These are phyloP conservation scores for Diplogelasinospora grovesii DNA, from an alignment of 495 filamentous ascomycete species.

Conservation along the genomic window DNA sequence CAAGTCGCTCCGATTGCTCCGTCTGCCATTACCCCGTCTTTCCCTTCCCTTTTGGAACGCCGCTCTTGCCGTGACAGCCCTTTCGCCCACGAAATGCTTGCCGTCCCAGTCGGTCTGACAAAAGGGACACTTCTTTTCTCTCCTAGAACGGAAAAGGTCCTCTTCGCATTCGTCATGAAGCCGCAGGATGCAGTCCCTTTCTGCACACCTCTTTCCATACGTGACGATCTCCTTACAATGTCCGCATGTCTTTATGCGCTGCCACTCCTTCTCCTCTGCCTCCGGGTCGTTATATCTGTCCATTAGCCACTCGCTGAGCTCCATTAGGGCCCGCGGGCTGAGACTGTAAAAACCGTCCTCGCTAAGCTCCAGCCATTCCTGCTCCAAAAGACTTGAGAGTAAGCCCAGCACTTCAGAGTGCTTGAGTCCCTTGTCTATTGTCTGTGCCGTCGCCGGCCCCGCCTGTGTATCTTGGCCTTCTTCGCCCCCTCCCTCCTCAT, in stretches of 20 bases:
- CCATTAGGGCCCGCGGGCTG: conserved; percentile 70
- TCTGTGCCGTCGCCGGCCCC: conserved; percentile 17
- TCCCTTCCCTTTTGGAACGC: conserved; percentile 35
- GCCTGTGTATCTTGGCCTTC: conserved; percentile 27
- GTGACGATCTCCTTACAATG: conserved; percentile 91
- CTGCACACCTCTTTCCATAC: conserved; percentile 72
- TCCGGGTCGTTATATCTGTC: conserved; percentile 75
- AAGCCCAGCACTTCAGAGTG: conserved; percentile 69
- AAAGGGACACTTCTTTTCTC: conserved; percentile 60
- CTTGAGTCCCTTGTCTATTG: conserved; percentile 50
- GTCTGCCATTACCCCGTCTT: conserved; percentile 17
- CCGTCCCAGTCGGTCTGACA: conserved; percentile 71
- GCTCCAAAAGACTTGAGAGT: conserved; percentile 60
- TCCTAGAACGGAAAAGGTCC: conserved; percentile 59
- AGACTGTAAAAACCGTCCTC: conserved; percentile 65
- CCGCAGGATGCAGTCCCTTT: conserved; percentile 58
- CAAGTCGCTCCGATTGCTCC: conserved; percentile 23
- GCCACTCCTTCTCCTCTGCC: conserved; percentile 48
- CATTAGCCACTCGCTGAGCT: conserved; percentile 74
- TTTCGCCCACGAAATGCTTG: conserved; percentile 72
- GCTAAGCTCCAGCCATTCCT: conserved; percentile 80
- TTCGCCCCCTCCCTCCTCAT: conserved; percentile 33
- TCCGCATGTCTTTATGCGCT: conserved; percentile 78
- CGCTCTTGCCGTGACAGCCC: conserved; percentile 52
- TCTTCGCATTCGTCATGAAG: conserved; percentile 73